phyloP scores from a whole-genome alignment of 2,329 filamentous ascomycete species.

The Bipolaris sorokiniana region DNA sequence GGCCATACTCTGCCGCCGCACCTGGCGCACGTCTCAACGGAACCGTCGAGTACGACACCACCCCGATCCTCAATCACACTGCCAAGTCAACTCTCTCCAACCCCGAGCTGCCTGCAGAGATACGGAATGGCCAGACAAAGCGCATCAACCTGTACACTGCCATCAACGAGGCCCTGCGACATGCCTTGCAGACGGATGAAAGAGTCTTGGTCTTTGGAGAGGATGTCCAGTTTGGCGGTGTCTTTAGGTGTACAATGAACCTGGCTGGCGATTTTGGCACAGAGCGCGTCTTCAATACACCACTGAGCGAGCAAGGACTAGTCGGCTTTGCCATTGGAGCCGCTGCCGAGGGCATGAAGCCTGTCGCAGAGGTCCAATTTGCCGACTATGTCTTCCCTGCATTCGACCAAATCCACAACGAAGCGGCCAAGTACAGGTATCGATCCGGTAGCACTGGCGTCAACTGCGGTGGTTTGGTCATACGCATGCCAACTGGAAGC shows the following conservation, averaged over 20 bases:
- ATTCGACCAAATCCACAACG: conserved; percentile 93
- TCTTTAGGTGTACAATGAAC: conserved; percentile 93
- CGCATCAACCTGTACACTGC: conserved; percentile 94
- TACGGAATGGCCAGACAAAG: conserved; percentile 73
- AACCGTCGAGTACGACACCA: conserved; percentile 84
- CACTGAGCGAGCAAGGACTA: conserved; percentile 91
- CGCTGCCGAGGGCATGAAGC: conserved; percentile 88
- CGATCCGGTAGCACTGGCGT: conserved; percentile 64
- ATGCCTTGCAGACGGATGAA: conserved; percentile 81
- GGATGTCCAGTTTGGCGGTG: conserved; percentile 95
- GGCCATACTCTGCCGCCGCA: conserved; percentile 57
- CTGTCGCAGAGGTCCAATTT: conserved; percentile 94
- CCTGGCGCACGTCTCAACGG: conserved; percentile 73
- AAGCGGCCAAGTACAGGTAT: conserved; percentile 87
- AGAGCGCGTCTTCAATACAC: conserved; percentile 94
- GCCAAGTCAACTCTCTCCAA: conserved; percentile 73
- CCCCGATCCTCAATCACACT: conserved; percentile 79
- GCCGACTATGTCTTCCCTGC: conserved; percentile 93
- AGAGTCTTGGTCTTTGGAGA: conserved; percentile 92
- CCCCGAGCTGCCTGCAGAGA: conserved; percentile 71
- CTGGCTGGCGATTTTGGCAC: conserved; percentile 85
- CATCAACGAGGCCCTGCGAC: conserved; percentile 86
- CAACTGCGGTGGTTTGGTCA: conserved; percentile 75
- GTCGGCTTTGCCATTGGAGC: conserved; percentile 91
- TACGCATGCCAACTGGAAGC: conserved; percentile 87